Conservation (phyloP, 164 flowering plant species). For the Vitis riparia region DNA sequence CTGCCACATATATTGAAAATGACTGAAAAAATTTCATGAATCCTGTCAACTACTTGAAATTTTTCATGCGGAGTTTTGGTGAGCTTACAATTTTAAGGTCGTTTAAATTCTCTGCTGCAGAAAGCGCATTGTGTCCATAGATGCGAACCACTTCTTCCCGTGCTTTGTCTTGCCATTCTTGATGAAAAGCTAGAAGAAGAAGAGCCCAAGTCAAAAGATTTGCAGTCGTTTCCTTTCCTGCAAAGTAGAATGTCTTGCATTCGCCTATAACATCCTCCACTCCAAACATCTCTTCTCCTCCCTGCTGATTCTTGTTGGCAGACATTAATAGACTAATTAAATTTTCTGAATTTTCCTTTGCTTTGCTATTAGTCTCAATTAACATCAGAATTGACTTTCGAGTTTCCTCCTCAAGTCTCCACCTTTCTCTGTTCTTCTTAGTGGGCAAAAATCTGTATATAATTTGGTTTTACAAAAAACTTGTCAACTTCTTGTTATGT, state of each 20-base stretch:
- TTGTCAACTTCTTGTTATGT: too few relatives aligned
- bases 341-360: slow-evolving; percentile 21
- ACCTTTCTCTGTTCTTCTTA: slow-evolving; percentile 37
- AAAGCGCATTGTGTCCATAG: slow-evolving; percentile 23
- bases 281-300: slow-evolving; percentile 38
- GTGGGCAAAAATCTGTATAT: slow-evolving; percentile 47
- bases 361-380: slow-evolving; percentile 19
- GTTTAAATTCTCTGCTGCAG: slow-evolving; percentile 43
- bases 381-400: slow-evolving; percentile 23
- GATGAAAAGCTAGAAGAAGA: slow-evolving; percentile 54
- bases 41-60: too few relatives aligned
- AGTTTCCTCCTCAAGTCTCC: slow-evolving; percentile 44
- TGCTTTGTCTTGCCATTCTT: slow-evolving; percentile 68
- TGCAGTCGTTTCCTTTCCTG: slow-evolving; percentile 77
- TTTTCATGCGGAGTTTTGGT: too few relatives aligned
- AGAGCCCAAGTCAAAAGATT: slow-evolving; percentile 64
- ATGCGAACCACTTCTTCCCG: slow-evolving; percentile 51
- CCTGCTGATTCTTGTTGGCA: slow-evolving; percentile 30
- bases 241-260: slow-evolving; percentile 79
- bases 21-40: too few relatives aligned
- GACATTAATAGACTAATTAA: slow-evolving; percentile 42
- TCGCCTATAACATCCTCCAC: slow-evolving; percentile 62
- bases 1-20: too few relatives aligned
- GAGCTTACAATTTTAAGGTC: slow-evolving; percentile 46
- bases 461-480: not conserved